A percentile compares a stretch with the other conserved stretches of the same genome.
These are phyloP conservation scores for Sanghuangporus weigelae DNA, from an alignment of 1,284 basidiomycete genomes.

Conservation along the genomic window DNA sequence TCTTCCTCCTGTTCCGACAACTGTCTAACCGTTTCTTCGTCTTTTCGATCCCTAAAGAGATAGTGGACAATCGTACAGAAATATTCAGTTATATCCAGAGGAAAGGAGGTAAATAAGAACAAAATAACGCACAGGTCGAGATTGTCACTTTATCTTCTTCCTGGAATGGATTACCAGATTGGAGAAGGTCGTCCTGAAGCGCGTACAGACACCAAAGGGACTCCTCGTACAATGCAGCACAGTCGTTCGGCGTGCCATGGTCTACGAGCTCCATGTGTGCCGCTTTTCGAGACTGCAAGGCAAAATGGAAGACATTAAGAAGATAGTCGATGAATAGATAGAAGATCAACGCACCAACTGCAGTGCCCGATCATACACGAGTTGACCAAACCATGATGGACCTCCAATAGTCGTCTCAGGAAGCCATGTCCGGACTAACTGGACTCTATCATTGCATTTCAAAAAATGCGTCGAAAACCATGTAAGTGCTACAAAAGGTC, in stretches of 20 bases:
- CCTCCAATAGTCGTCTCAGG: slow-evolving; percentile 68
- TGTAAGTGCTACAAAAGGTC: slow-evolving; percentile 48
- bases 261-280: slow-evolving; percentile 89
- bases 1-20: slow-evolving; percentile 36
- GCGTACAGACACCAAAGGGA: slow-evolving; percentile 91
- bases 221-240: slow-evolving; percentile 92
- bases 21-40: slow-evolving; percentile 74
- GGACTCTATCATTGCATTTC: slow-evolving; percentile 70
- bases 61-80: too few species aligned
- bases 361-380: slow-evolving; percentile 78
- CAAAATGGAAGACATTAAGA: neutral
- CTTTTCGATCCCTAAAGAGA: slow-evolving; percentile 68
- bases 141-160: slow-evolving; percentile 83
- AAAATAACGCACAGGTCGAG: slow-evolving; percentile 60
- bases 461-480: slow-evolving; percentile 79
- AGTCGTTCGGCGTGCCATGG: slow-evolving; percentile 74
- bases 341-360: slow-evolving; percentile 42
- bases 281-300: slow-evolving; percentile 77
- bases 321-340: neutral
- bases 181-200: slow-evolving; percentile 85
- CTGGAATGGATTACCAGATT: slow-evolving; percentile 76
- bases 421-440: slow-evolving; percentile 77
- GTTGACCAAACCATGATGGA: slow-evolving; percentile 71
- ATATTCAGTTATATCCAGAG: neutral
- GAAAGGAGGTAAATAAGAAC: slow-evolving; percentile 5